Conservation (phyloP, 2,329 filamentous ascomycete species). For the Fusarium verticillioides region DNA sequence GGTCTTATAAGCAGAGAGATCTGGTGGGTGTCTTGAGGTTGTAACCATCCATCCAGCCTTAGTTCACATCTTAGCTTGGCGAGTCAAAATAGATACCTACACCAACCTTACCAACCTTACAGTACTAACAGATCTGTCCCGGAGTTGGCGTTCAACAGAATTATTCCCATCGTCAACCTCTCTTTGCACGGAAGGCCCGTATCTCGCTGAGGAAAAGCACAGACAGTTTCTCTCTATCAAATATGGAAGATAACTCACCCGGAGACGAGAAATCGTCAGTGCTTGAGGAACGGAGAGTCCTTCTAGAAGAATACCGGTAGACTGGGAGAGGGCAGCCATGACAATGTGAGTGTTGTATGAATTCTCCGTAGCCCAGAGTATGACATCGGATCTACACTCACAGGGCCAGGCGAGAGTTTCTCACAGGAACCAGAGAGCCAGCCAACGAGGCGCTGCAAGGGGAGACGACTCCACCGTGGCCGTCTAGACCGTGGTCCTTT, state of each 20-base stretch:
- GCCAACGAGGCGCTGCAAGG: constrained; percentile 26
- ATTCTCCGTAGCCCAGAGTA: constrained; percentile 24
- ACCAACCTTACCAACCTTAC: background rate
- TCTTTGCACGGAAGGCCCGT: constrained; percentile 19
- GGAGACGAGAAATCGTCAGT: background rate
- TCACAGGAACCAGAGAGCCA: background rate
- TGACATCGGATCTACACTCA: background rate
- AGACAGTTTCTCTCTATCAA: background rate
- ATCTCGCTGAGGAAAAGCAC: constrained; percentile 1
- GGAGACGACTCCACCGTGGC: constrained; percentile 14
- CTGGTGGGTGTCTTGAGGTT: constrained; percentile 9
- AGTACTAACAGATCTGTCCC: constrained; percentile 3
- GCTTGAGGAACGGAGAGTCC: constrained; percentile 29
- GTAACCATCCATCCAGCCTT: constrained; percentile 25
- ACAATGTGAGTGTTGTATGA: constrained; percentile 7
- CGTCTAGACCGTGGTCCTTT: constrained; percentile 21
- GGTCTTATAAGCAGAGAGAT: constrained; percentile 23
- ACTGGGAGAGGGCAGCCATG: constrained; percentile 11
- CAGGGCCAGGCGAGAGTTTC: background rate
- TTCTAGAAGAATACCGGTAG: constrained; percentile 29
- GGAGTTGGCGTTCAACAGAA: constrained; percentile 24
- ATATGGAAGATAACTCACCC: constrained; percentile 22
- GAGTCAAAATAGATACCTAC: constrained; percentile 34
- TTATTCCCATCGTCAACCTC: constrained; percentile 3
- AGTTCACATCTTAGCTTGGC: constrained; percentile 12